phyloP scores from a whole-genome alignment of 1,284 basidiomycete genomes.

The Chondrostereum purpureum region DNA sequence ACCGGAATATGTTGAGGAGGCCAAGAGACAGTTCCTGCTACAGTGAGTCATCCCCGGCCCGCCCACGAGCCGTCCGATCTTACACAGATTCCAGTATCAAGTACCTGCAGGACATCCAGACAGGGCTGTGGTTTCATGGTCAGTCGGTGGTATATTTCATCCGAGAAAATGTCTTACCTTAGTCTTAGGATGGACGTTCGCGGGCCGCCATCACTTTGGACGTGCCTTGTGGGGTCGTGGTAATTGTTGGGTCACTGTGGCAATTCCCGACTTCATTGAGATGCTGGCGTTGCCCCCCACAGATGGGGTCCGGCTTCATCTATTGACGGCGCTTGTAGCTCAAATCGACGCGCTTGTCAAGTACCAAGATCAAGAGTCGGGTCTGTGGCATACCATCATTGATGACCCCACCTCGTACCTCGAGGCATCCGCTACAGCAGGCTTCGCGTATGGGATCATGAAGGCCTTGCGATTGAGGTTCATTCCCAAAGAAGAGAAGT shows the following conservation, averaged over 20 bases:
- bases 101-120: conserved; percentile 43
- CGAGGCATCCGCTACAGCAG: conserved; percentile 54
- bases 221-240: conserved; percentile 56
- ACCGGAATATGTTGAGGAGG: conserved; percentile 55
- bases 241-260: conserved; percentile 60
- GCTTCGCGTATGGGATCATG: conserved; percentile 57
- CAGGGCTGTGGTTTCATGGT: conserved; percentile 52
- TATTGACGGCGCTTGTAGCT: conserved; percentile 39
- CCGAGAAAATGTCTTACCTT: conserved; percentile 11
- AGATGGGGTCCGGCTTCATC: conserved; percentile 40
- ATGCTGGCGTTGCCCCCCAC: conserved; percentile 34
- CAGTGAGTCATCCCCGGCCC: conserved; percentile 27
- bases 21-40: conserved; percentile 51
- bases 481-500: conserved; percentile 38
- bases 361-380: conserved; percentile 41
- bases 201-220: conserved; percentile 47
- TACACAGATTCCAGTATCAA: conserved; percentile 27
- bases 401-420: conserved; percentile 53
- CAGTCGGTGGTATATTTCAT: conserved; percentile 16
- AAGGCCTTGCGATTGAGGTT: conserved; percentile 46
- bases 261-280: conserved; percentile 59
- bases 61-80: neutral
- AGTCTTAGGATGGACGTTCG: conserved; percentile 41
- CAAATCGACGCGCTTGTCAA: conserved; percentile 51
- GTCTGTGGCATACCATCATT: conserved; percentile 59